Percentiles rank a stretch among this genome's conserved stretches.
Conservation (phyloP, 257 asterid species). For the Solanum chilense region DNA sequence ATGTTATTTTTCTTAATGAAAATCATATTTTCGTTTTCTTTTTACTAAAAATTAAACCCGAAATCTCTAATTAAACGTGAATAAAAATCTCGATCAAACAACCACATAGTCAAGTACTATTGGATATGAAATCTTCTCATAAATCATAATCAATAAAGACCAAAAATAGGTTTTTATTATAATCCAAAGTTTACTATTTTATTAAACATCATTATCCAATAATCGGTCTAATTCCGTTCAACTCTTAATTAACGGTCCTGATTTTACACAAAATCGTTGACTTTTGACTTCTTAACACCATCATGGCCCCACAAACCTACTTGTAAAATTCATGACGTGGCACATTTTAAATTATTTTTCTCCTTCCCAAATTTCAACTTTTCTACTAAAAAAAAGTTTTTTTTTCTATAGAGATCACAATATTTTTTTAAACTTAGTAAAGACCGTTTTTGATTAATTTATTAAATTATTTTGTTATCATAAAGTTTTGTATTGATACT, state of each 20-base stretch:
- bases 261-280: conserved; percentile 7
- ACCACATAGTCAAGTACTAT: background rate
- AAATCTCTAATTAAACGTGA: background rate
- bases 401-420: background rate
- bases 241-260: background rate
- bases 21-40: background rate
- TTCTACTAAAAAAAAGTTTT: background rate
- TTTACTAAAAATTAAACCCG: rapidly evolving
- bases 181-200: background rate
- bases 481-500: background rate
- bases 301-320: background rate
- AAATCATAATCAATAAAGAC: background rate
- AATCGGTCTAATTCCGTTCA: conserved; percentile 13
- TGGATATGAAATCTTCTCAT: background rate
- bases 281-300: background rate
- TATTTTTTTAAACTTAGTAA: background rate
- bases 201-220: background rate
- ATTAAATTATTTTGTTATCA: too few species aligned
- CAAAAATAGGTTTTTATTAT: background rate
- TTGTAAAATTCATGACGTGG: conserved; percentile 1
- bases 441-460: background rate
- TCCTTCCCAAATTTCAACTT: background rate
- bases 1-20: background rate
- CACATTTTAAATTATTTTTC: background rate
- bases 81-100: rapidly evolving